Evolutionary conservation across 495 filamentous ascomycete genomes (phyloP).

Genomic region (Penicillium soppii): DNA sequence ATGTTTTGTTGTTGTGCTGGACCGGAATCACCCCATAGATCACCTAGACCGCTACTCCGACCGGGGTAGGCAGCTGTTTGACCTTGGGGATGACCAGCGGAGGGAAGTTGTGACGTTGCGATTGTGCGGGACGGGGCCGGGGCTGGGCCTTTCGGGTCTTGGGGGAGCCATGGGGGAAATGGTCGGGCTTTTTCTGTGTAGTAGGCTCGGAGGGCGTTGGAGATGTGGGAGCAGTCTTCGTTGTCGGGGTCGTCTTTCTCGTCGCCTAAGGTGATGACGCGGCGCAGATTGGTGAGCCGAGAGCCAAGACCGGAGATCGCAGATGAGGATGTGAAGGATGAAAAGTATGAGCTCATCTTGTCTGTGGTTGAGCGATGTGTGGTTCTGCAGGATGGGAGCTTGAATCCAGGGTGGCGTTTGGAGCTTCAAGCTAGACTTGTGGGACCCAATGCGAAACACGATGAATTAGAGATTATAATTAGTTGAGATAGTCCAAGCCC

Average conservation of each 20-base stretch:
- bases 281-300: constrained; percentile 76
- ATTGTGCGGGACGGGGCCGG: constrained; percentile 53
- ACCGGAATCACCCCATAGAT: constrained; percentile 77
- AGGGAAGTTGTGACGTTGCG: constrained; percentile 50
- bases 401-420: constrained; percentile 23
- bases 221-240: constrained; percentile 92
- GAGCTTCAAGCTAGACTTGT: constrained; percentile 18
- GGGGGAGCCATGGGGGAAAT: constrained; percentile 86
- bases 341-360: constrained; percentile 79
- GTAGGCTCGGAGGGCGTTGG: constrained; percentile 88
- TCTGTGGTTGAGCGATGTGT: not conserved
- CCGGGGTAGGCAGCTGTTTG: constrained; percentile 34
- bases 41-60: constrained; percentile 59
- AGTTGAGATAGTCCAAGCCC: too few relatives aligned
- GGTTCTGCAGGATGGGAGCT: constrained; percentile 18
- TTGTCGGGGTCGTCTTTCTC: constrained; percentile 78
- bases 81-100: too few relatives aligned
- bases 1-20: constrained; percentile 38
- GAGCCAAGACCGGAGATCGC: constrained; percentile 73
- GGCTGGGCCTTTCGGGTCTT: constrained; percentile 72
- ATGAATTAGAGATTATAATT: not conserved
- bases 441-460: too few relatives aligned
- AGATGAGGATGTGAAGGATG: constrained; percentile 59
- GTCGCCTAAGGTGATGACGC: constrained; percentile 74
- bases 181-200: constrained; percentile 87